A percentile compares a stretch with the other conserved stretches of the same genome.
These are phyloP conservation scores for Rosa hybrid DNA, from an alignment of 331 rosid species.

Conservation along the genomic window DNA sequence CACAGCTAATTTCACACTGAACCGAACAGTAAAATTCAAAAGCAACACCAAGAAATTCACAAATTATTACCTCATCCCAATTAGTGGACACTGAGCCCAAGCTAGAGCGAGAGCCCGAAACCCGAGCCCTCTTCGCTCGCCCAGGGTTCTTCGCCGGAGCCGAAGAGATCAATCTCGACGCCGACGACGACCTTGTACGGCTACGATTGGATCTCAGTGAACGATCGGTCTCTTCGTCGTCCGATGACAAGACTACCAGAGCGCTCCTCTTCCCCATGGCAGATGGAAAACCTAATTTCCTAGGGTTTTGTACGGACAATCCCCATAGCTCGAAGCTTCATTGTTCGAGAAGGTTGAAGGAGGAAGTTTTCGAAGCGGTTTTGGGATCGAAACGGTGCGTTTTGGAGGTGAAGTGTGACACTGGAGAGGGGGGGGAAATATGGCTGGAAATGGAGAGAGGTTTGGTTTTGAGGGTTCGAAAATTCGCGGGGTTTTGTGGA, in stretches of 20 bases:
- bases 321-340: slow-evolving; percentile 3
- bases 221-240: slow-evolving; percentile 51
- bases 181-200: slow-evolving; percentile 27
- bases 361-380: background rate
- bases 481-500: slow-evolving; percentile 29
- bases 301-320: background rate
- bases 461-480: slow-evolving; percentile 27
- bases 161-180: slow-evolving; percentile 32
- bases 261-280: slow-evolving; percentile 65
- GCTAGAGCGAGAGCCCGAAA: slow-evolving; percentile 42
- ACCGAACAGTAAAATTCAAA: background rate
- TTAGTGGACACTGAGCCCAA: slow-evolving; percentile 36
- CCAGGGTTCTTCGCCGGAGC: slow-evolving; percentile 45
- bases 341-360: background rate
- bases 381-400: slow-evolving; percentile 6
- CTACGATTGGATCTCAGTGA: slow-evolving; percentile 37
- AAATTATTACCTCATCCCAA: slow-evolving; percentile 50
- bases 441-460: slow-evolving; percentile 8
- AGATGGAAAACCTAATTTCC: slow-evolving; percentile 6
- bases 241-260: slow-evolving; percentile 62
- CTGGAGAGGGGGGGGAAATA: background rate
- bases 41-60: background rate
- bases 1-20: background rate
- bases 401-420: background rate
- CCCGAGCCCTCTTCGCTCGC: slow-evolving; percentile 67